phyloP scores from a whole-genome alignment of 345 rosid species.

The Eucalyptus camaldulensis region DNA sequence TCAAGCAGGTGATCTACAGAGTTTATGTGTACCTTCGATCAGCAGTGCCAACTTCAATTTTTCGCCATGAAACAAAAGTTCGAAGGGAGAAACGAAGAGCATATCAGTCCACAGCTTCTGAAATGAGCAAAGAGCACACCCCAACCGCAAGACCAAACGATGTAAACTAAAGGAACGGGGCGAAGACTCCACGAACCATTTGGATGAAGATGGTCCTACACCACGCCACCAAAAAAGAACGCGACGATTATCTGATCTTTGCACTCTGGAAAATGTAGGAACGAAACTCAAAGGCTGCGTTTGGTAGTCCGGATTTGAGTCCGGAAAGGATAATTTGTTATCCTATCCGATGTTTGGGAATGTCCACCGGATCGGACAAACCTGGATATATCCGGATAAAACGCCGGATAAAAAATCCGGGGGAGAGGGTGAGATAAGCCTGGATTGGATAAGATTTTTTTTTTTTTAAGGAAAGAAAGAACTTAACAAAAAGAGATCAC shows the following conservation, averaged over 20 bases:
- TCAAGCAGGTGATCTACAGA: not conserved
- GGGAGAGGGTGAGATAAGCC: no score
- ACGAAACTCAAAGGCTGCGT: not conserved
- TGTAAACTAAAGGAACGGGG: not conserved
- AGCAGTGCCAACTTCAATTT: not conserved
- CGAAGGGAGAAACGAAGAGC: fast-evolving
- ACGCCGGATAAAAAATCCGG: no score
- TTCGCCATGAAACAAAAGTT: not conserved
- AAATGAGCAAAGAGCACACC: not conserved
- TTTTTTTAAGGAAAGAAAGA: no score
- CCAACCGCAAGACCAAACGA: not conserved
- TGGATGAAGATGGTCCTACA: not conserved
- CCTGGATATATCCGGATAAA: no score
- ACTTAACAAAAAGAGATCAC: no score
- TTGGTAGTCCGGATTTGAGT: no score
- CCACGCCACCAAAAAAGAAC: not conserved
- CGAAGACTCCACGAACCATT: not conserved
- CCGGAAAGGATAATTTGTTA: no score
- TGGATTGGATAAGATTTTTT: no score
- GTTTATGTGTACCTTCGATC: not conserved
- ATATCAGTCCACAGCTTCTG: not conserved
- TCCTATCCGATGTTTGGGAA: no score
- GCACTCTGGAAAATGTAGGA: not conserved
- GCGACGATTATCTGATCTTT: not conserved
- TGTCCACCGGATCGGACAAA: no score